Base-by-base conservation (phyloP, 2,329 filamentous ascomycete species). In the Clonostachys byssicola region DNA sequence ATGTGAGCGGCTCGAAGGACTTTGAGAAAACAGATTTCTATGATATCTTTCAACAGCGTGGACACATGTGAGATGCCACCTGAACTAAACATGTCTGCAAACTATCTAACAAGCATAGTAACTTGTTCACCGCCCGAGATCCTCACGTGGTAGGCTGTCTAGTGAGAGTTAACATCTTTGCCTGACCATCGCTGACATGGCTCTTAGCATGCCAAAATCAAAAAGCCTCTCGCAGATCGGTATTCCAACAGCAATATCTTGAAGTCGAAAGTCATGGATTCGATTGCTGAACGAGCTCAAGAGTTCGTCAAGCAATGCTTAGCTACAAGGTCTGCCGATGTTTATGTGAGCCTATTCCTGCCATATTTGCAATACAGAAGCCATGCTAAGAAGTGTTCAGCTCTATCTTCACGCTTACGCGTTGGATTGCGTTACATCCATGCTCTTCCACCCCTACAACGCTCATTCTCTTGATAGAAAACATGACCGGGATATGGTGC, bases 181-280 rank as follows among this genome's bases (percentile, higher is more conserved):
- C n/a, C n/a, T n/a, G n/a, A n/a, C n/a, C n/a, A n/a, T n/a, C n/a
- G n/a, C n/a, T n/a, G n/a, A n/a, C n/a, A n/a, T n/a, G n/a, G n/a
- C n/a, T n/a, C 34, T 10, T 44, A 85, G 78, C 85, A 88, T 57
- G 79, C 78, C 34, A 78, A 75, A 51, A 74, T 81, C 49, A 86
- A 83, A 57, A 73, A 82, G 30, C 67, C 84, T 43, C 70, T 88
- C 42, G 83, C 83, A 2, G 81, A 86, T 56, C 73, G 82, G 33
- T 88, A 88, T 59, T 80, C 84, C 33, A 88, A 87, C 62, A 81
- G 77, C 47, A 88, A 85, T 56, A 68, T 88, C 44, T 73, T 86
- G 65, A 76, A 75, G 33, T 60, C 73, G 5, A 66, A 67, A 4
- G 75, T 81, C 3, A 61, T 86, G 30, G 61, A 69, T 5, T 83